Evolutionary conservation across 2,329 filamentous ascomycete genomes (phyloP).

Genomic region (Claviceps pazoutovae): DNA sequence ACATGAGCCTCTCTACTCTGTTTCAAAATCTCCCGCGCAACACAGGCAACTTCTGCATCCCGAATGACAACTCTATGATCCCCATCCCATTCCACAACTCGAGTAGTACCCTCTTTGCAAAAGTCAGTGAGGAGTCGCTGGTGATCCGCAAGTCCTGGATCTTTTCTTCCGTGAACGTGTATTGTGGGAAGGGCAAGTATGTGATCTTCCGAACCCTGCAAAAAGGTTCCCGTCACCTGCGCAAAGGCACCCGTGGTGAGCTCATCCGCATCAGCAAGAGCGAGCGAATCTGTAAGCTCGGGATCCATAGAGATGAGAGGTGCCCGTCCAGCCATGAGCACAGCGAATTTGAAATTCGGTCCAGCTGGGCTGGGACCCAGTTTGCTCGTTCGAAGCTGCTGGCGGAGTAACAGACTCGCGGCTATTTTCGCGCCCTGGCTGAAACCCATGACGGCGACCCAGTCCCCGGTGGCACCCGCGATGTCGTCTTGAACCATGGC

Average conservation of each 20-base stretch:
- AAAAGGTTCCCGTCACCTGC: neutral
- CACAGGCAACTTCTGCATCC: neutral
- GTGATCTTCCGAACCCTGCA: neutral
- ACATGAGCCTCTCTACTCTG: neutral
- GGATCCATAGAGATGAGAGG: constrained; percentile 6
- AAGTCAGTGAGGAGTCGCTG: constrained; percentile 19
- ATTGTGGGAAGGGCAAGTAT: constrained; percentile 7
- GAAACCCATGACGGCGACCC: constrained; percentile 45
- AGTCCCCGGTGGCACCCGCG: constrained; percentile 29
- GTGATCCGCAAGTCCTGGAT: constrained; percentile 40
- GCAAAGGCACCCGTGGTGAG: neutral
- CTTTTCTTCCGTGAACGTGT: constrained; percentile 27
- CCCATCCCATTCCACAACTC: neutral
- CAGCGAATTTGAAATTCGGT: constrained; percentile 7
- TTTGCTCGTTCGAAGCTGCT: constrained; percentile 34
- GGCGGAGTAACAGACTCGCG: constrained; percentile 38
- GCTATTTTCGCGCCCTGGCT: constrained; percentile 47
- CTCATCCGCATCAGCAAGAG: neutral
- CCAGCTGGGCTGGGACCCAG: neutral
- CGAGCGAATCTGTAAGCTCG: constrained; percentile 3
- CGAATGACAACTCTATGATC: neutral
- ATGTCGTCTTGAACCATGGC: constrained; percentile 35
- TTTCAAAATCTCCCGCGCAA: neutral
- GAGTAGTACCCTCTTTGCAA: neutral
- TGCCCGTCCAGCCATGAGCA: constrained; percentile 7